Base-by-base conservation (phyloP, 2,329 filamentous ascomycete genomes). In the Pleomassaria siparia region DNA sequence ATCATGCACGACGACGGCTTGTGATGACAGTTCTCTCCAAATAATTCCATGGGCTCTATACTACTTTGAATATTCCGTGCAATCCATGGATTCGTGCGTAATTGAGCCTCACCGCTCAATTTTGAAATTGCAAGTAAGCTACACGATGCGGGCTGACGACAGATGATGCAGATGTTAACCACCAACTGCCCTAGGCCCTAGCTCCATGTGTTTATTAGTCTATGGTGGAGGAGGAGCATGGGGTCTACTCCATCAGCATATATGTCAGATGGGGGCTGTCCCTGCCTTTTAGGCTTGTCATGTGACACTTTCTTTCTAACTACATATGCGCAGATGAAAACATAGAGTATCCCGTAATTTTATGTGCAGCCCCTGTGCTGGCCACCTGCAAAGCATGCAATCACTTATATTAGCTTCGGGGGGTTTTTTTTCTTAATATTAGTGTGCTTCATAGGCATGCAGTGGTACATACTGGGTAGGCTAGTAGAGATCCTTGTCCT, bases 1-100 rank as follows among this genome's bases (percentile, higher is more conserved):
- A 55, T 51, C 53, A 43, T 54, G 51, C 52, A 55, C 59, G 46
- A 47, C 43, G 40, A 29, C 39, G 47, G 37, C 44, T 39, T 36
- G 46, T 50, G 49, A 53, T 33, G 28, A 22, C 18, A 29, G 4
- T 30, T 35, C 33, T 24, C 25, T n/a, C 25, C 20, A 30, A 22
- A 15, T 30, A 5, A 4, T 3, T 11, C 28, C 20, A 12, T 18
- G 18, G 42, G 25, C 29, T 18, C 35, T 21, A 45, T 40, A 45
- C 43, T 7, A 22, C 18, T 25, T 40, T 16, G 30, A 45, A 40
- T n/a, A n/a, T 25, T 45, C 33, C 15, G 15, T 28, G 30, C 32
- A 43, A 29, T 37, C 24, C 30, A 15, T 16, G 18, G n/a, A 13
- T 9, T 18, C 15, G 20, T 20, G 36, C 30, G 29, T 21, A 40